These are phyloP conservation scores for Colletotrichum somersetense DNA, from an alignment of 2,329 filamentous ascomycete species.

Conservation along the genomic window DNA sequence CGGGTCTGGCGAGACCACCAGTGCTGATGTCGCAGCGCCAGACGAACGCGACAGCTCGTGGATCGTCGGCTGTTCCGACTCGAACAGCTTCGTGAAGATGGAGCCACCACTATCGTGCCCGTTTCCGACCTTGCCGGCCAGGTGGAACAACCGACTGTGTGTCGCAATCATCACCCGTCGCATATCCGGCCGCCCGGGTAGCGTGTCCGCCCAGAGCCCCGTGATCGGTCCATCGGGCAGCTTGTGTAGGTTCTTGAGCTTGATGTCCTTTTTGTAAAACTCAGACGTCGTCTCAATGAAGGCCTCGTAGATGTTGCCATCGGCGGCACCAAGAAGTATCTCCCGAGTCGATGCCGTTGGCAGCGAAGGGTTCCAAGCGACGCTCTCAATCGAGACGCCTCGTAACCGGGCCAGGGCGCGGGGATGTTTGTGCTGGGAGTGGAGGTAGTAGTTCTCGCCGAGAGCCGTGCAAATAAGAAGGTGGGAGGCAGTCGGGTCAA, in stretches of 20 bases:
- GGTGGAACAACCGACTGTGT: conserved; percentile 81
- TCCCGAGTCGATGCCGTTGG: conserved; percentile 95
- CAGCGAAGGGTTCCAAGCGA: conserved; percentile 94
- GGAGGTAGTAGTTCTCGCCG: conserved; percentile 97
- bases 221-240: conserved; percentile 85
- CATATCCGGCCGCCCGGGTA: conserved; percentile 76
- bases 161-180: conserved; percentile 86
- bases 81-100: conserved; percentile 89
- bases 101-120: conserved; percentile 85
- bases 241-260: conserved; percentile 85
- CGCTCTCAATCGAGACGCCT: conserved; percentile 86
- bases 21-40: conserved; percentile 69
- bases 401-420: conserved; percentile 85
- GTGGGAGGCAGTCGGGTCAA: conserved; percentile 96
- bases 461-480: conserved; percentile 90
- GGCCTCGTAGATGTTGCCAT: conserved; percentile 94
- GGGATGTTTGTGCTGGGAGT: conserved; percentile 91
- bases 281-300: conserved; percentile 95
- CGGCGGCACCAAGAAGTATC: conserved; percentile 90
- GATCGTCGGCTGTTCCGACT: conserved; percentile 82
- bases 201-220: conserved; percentile 85
- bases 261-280: conserved; percentile 95
- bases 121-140: conserved; percentile 81
- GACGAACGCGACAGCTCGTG: conserved; percentile 78
- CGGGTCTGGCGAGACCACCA: conserved; percentile 83